Evolutionary conservation across 1,284 basidiomycete genomes (phyloP), one percentile per base, ranked within the genome.

Genomic region (Boletus albobrunnescens): DNA sequence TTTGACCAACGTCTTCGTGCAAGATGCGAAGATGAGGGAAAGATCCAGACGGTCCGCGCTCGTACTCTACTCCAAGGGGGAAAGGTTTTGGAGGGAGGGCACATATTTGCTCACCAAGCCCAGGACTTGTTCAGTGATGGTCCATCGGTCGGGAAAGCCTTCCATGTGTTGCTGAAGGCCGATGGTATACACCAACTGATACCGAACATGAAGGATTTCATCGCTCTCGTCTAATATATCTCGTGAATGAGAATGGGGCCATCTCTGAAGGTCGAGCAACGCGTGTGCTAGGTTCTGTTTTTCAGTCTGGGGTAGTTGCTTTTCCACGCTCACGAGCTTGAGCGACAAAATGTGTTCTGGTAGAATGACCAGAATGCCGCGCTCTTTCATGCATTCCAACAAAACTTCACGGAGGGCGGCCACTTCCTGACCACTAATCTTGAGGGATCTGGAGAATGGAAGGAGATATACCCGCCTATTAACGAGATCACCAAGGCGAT

Each of bases 201-300:
- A 79, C 0, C 68, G 67, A 31, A 73, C 70, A 39, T 71, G 70
- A 6, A 79, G 65, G 19, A 80, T 66, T 46, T 79, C 77, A 44
- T 79, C 77, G 51, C 77, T 77, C 52, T 79, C 77, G 39, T 80
- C 78, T 4, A 79, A 52, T 23, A 80, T 63, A 43, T 79, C 77
- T n/a, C 74, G 64, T 12, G 67, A 59, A 36, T 55, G 41, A 1
- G 44, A 41, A 26, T 61, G 44, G 1, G 78, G 52, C 74, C 74
- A 76, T 14, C 41, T 49, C 36, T 72, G 67, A 1, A 57, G 52
- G 1, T 49, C 36, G 9, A 65, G 49, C 11, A 66, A 50, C 33
- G 46, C 46, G 27, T 27, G 46, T 13, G 48, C 51, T 7, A 49
- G 9, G 1, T 26, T 2, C 7, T 26, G 8, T 14, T 26, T 24